Evolutionary conservation across 805 yeast genomes (phyloP), one percentile per base, ranked within the genome.

Genomic region (Metschnikowia reukaufii): DNA sequence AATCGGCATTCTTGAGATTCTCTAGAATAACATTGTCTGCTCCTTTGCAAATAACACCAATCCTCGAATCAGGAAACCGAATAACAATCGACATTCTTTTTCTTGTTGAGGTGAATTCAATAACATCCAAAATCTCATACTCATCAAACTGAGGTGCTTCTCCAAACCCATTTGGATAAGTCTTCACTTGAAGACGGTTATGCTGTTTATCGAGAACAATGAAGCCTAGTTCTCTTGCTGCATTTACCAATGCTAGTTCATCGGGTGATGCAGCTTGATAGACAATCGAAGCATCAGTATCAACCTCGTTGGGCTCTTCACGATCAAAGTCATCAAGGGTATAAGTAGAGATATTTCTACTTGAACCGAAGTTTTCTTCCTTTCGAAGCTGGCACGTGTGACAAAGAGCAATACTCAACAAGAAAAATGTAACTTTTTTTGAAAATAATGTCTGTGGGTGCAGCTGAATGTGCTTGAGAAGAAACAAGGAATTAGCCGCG

Each of bases 251-350:
- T 0, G 99, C 99, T 41, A 91, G 67, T 63, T 94, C 99, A 67
- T 94, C 99, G 0, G 99, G 99, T 0, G 97, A 91, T 0, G 98
- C 83, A 0, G 98, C 88, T 62, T 92, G 97, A 58, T 94, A 94
- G 47, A 81, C 83, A 19, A 90, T 79, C 18, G 74, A 70, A 18
- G 74, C 82, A 36, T 71, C 78, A 19, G 46, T 56, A 2, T 52
- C 56, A n/a, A 15, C 31, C 7, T 50, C 48, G 23, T 19, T 8
- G 16, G 47, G 39, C 7, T 45, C 47, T 12, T 42, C 52, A 12
- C 46, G 50, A 13, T 47, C 55, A 21, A 51, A 51, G 19, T 62
- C 62, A 20, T 61, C 56, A 23, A 51, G 47, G n/a, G 65, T 58
- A 31, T 55, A 49, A 17, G 47, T 42, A 13, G 59, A 57, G 4